Conservation (phyloP, 2,329 filamentous ascomycete genomes). For the Pyrenochaeta sp. region DNA sequence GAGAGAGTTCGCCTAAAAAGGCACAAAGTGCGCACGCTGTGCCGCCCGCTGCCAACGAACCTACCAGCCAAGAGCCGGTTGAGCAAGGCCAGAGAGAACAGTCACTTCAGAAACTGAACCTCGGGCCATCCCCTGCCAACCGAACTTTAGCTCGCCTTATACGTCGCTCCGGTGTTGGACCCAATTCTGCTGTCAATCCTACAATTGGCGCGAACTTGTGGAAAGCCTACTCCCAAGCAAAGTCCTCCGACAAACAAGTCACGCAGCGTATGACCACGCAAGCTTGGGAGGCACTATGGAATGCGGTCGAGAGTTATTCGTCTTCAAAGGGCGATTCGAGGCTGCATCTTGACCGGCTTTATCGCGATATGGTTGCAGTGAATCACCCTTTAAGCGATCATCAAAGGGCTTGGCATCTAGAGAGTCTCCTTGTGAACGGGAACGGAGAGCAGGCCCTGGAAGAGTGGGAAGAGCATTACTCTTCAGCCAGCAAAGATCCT, state of each 20-base stretch:
- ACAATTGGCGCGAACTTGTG: slow-evolving; percentile 29
- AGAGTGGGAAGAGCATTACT: slow-evolving; percentile 40
- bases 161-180: slow-evolving; percentile 3
- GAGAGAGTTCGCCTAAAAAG: slow-evolving; percentile 3
- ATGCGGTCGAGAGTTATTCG: slow-evolving; percentile 26
- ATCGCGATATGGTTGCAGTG: slow-evolving; percentile 34
- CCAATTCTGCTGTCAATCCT: slow-evolving; percentile 1
- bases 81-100: no score
- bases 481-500: not conserved
- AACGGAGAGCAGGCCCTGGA: slow-evolving; percentile 35
- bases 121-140: no score
- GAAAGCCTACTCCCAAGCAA: slow-evolving; percentile 39
- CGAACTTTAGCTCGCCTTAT: no score
- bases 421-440: slow-evolving; percentile 36
- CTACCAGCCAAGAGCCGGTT: no score
- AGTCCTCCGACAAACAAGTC: slow-evolving; percentile 21
- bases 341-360: slow-evolving; percentile 30
- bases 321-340: slow-evolving; percentile 21
- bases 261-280: slow-evolving; percentile 25
- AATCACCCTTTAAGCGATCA: slow-evolving; percentile 23
- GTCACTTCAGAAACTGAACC: no score
- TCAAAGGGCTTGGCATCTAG: slow-evolving; percentile 32
- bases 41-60: slow-evolving; percentile 7
- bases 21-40: not conserved
- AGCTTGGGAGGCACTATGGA: slow-evolving; percentile 48